Evolutionary conservation across 306 rosid genomes (phyloP), one percentile per base, ranked within the genome.

Genomic region (Vigna mungo): DNA sequence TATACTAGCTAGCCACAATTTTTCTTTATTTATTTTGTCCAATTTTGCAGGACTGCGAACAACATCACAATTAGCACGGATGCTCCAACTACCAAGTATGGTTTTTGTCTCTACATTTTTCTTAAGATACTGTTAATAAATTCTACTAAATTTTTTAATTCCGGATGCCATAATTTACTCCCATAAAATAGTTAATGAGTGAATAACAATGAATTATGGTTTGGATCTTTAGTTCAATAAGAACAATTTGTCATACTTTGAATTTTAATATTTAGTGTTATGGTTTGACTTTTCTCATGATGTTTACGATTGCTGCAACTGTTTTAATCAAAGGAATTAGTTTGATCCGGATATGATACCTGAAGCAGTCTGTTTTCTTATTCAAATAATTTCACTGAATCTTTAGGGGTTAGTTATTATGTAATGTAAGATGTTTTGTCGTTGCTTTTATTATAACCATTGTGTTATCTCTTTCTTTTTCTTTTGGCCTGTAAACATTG

Each of bases 81-180:
- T 9, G 66, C 8, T 36, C 51, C 68, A 17, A 39, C 81, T 44
- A 56, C 92, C 25, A 77, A 64, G 93, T 91, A 87, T 74, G 82
- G 5, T 23, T 76, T 75, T 64, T 64, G 3, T 75, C 63, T 80
- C 53, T 54, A 37, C n/a, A 39, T 49, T 41, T 68, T 15, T n/a
- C n/a, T n/a, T 41, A 15, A 76, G 23, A 37, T 15, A 51, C 63
- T 37, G 11, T 23, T 39, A 51, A 54, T 36, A 18, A 43, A 43
- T 54, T 68, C 30, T 43, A 30, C 72, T 56, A 27, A 16, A 39
- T 10, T 53, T 53, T 20, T n/a, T 21, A 30, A 10, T 76, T 39
- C 55, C 15, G 41, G 13, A 52, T 64, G 54, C 55, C 34, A 65
- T 25, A 36, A 8, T 17, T 14, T 36, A 34, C 65, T 27, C 34